Evolutionary conservation across 352 stramenopile species (phyloP), one percentile per base, ranked within the genome.

Genomic region (Phytopythium delawarense): DNA sequence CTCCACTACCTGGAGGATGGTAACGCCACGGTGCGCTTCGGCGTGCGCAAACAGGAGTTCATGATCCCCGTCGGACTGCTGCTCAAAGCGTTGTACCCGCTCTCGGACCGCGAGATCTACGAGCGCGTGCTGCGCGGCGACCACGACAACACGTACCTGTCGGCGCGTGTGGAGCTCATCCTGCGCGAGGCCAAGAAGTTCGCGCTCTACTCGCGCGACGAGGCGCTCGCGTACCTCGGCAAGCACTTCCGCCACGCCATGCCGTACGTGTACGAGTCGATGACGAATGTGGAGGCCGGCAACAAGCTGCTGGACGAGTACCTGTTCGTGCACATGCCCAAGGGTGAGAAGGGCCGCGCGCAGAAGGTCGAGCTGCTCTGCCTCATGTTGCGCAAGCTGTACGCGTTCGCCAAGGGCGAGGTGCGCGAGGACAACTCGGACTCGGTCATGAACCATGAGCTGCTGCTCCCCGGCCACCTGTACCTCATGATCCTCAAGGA

Each of bases 1-100:
- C 75, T 99, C 23, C 98, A 99, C 81, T 99, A 99, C 74, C 75
- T 99, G 21, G 96, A 94, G 28, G 98, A 98, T 53, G 98, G 98
- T 69, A 97, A 97, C 62, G 96, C 93, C 13, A 99, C 86, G 0
- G 75, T 99, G 39, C 93, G 97, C 56, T 99, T 99, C 63, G 87
- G 92, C n/a, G 88, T 98, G 21, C 77, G 87, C 56, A 99, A 99
- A 71, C 96, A 99, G 67, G 98, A 99, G 75, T 99, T 99, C 76
- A 93, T 99, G 74, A 85, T 99, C 28, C 98, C 97, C 1, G 91
- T 98, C 13, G 91, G 98, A 30, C 75, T 99, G 1, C 67, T 99
- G 48, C 76, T 99, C 25, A 98, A 99, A 71, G 97, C 97, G n/a
- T 69, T 99, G 30, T 94, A 89, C 64, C 79, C 87, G 59, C 67